These are phyloP conservation scores for Phialophora chinensis DNA, from an alignment of 2,329 filamentous ascomycete genomes.

Conservation along the genomic window DNA sequence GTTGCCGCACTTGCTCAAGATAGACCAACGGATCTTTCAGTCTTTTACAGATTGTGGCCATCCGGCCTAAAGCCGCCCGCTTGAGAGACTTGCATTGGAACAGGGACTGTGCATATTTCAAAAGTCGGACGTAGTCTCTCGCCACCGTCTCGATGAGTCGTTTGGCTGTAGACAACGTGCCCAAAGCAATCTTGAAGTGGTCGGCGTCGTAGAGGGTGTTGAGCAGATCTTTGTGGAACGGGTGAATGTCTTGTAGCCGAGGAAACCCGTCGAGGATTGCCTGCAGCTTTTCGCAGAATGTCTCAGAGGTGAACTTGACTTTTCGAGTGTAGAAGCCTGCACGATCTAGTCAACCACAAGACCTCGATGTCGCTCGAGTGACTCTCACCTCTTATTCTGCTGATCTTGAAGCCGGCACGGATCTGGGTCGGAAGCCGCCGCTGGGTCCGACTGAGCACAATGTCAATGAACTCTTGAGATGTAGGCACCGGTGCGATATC, in stretches of 20 bases:
- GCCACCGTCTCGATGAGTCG: conserved; percentile 95
- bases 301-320: conserved; percentile 98
- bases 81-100: conserved; percentile 99
- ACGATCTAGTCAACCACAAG: neutral
- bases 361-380: neutral
- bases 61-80: conserved; percentile 91
- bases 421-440: conserved; percentile 94
- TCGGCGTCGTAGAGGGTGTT: conserved; percentile 99
- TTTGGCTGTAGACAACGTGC: conserved; percentile 94
- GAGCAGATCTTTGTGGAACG: conserved; percentile 88
- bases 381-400: conserved; percentile 73
- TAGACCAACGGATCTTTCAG: conserved; percentile 94
- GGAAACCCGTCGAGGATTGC: conserved; percentile 93
- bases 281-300: conserved; percentile 90
- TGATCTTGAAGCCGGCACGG: conserved; percentile 93
- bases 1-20: conserved; percentile 94
- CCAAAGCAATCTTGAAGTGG: conserved; percentile 95
- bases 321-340: conserved; percentile 92
- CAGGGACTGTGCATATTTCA: conserved; percentile 95
- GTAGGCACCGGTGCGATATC: conserved; percentile 86
- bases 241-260: conserved; percentile 89
- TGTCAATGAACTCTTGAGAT: conserved; percentile 95
- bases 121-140: conserved; percentile 91
- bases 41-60: conserved; percentile 95
- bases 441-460: conserved; percentile 92